Evolutionary conservation across 2,329 filamentous ascomycete species (phyloP).

Genomic region (Penicillium concentricum): DNA sequence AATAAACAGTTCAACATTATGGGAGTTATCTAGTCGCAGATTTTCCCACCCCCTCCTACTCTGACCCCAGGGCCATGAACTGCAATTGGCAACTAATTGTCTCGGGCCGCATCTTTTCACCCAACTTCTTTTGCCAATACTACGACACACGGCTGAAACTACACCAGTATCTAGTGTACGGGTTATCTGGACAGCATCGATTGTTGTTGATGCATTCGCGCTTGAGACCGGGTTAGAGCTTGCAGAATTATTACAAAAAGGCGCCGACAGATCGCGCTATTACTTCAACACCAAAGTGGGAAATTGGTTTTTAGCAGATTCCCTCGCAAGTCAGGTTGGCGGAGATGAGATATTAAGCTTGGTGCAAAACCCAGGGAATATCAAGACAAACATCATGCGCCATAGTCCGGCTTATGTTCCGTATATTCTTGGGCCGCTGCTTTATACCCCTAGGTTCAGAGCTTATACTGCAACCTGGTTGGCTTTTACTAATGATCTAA

Average conservation of each 20-base stretch:
- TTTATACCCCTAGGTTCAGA: conserved; percentile 6
- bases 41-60: conserved; percentile 19
- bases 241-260: not conserved
- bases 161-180: conserved; percentile 1
- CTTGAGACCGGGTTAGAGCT: not conserved
- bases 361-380: conserved; percentile 10
- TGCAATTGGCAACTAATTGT: conserved; percentile 40
- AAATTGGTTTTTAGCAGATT: conserved; percentile 11
- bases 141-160: not conserved
- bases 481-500: conserved; percentile 3
- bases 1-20: conserved; percentile 1
- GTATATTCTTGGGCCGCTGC: not conserved
- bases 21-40: conserved; percentile 19
- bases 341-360: conserved; percentile 8
- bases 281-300: conserved; percentile 14
- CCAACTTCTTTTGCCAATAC: conserved; percentile 32
- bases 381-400: conserved; percentile 7
- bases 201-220: conserved; percentile 7
- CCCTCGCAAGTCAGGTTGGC: not conserved
- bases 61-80: conserved; percentile 30
- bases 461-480: conserved; percentile 14
- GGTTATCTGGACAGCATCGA: conserved; percentile 10
- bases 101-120: conserved; percentile 41
- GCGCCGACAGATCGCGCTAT: conserved; percentile 1
- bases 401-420: conserved; percentile 5